These are phyloP conservation scores for Ogataea sp. DNA, from an alignment of 805 yeast genomes.

Conservation along the genomic window DNA sequence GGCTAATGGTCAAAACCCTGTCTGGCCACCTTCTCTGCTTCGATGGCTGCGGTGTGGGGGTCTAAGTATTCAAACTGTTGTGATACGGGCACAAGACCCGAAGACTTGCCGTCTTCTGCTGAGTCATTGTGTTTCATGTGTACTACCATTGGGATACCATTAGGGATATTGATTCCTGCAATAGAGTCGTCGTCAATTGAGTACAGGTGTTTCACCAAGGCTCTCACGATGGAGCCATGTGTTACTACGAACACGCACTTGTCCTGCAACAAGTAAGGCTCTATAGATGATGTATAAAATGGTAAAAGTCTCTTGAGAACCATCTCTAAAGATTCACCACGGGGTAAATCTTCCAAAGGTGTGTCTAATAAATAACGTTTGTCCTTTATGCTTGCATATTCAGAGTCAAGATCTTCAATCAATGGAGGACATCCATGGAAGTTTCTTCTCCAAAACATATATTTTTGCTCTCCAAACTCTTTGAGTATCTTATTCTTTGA, in stretches of 20 bases:
- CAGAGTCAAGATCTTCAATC: conserved; percentile 26
- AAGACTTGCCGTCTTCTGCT: too few relatives aligned
- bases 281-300: conserved; percentile 45
- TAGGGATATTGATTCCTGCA: conserved; percentile 70
- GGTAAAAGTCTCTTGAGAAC: conserved; percentile 62
- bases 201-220: conserved; percentile 62
- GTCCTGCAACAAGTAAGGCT: conserved; percentile 36
- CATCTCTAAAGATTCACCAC: conserved; percentile 67
- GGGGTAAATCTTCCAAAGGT: conserved; percentile 45
- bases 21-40: conserved; percentile 72
- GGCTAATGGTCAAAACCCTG: conserved; percentile 47
- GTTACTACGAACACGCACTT: conserved; percentile 63
- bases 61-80: conserved; percentile 59
- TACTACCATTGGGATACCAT: conserved; percentile 72
- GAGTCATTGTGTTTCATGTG: conserved; percentile 46
- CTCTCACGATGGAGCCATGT: conserved; percentile 78
- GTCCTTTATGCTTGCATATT: not conserved
- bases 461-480: conserved; percentile 63
- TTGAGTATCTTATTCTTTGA: conserved; percentile 59
- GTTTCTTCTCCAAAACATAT: conserved; percentile 75
- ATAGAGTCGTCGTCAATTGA: conserved; percentile 59
- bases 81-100: conserved; percentile 18
- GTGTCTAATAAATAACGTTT: conserved; percentile 34
- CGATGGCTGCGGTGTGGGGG: conserved; percentile 71
- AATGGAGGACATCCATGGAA: conserved; percentile 65